Conservation (phyloP, 148 eudicot species). For the Dianthus caryophyllus region DNA sequence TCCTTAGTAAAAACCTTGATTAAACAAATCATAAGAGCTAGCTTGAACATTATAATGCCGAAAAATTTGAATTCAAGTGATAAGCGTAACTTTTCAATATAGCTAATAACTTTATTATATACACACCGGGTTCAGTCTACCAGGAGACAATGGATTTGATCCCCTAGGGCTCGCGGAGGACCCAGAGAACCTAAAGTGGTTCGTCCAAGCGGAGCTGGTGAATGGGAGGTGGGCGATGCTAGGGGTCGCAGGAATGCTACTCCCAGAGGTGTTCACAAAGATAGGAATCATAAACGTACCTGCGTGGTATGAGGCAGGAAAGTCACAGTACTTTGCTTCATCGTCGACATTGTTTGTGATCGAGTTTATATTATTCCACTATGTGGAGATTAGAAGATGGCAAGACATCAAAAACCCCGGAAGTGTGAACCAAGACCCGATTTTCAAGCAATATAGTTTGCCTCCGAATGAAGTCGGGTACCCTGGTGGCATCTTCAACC, state of each 20-base stretch:
- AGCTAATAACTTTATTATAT: neutral
- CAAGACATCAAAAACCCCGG: constrained; percentile 99
- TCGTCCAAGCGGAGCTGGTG: constrained; percentile 88
- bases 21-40: neutral
- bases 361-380: constrained; percentile 94
- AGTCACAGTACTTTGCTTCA: constrained; percentile 84
- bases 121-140: constrained; percentile 43
- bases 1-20: no score
- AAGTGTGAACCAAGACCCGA: constrained; percentile 94
- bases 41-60: no score
- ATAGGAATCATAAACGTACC: constrained; percentile 76
- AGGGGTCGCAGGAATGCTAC: constrained; percentile 88
- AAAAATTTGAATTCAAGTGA: no score
- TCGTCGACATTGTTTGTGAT: constrained; percentile 93
- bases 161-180: constrained; percentile 95
- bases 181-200: constrained; percentile 93
- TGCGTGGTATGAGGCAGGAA: constrained; percentile 88
- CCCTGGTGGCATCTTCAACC: constrained; percentile 97
- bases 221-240: constrained; percentile 97
- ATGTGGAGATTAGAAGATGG: constrained; percentile 97
- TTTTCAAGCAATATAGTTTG: constrained; percentile 89
- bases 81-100: no score
- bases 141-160: constrained; percentile 98
- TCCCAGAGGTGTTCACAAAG: constrained; percentile 83
- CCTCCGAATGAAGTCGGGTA: constrained; percentile 85